Evolutionary conservation across 2,329 filamentous ascomycete genomes (phyloP).

Genomic region (Aspergillus transmontanensis): DNA sequence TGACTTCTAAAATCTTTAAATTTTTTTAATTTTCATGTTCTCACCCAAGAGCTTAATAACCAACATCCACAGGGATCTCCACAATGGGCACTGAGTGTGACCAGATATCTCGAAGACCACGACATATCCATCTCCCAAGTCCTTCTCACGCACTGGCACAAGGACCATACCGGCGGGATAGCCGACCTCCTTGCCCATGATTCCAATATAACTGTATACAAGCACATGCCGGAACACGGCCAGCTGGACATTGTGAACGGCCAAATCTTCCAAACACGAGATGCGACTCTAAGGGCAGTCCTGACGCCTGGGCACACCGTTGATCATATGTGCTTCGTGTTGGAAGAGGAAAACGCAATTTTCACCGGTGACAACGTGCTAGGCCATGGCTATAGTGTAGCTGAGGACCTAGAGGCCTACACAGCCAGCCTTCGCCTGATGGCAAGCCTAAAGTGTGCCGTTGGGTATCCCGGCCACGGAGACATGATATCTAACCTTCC

Average conservation of each 20-base stretch:
- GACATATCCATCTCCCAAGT: slow-evolving; percentile 45
- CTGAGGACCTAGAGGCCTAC: slow-evolving; percentile 43
- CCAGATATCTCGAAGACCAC: slow-evolving; percentile 28
- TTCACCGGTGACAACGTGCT: slow-evolving; percentile 82
- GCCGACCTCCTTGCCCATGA: slow-evolving; percentile 40
- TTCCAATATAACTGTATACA: slow-evolving; percentile 38
- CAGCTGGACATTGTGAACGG: slow-evolving; percentile 41
- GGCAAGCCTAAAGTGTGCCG: slow-evolving; percentile 35
- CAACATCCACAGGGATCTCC: slow-evolving; percentile 19
- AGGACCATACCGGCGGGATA: slow-evolving; percentile 48
- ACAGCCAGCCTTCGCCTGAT: slow-evolving; percentile 41
- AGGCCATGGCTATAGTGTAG: slow-evolving; percentile 55
- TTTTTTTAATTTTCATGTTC: too few relatives aligned
- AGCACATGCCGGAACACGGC: slow-evolving; percentile 35
- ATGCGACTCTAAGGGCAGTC: slow-evolving; percentile 43
- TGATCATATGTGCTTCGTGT: slow-evolving; percentile 75
- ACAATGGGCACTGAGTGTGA: slow-evolving; percentile 38
- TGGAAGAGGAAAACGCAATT: slow-evolving; percentile 72
- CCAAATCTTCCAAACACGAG: slow-evolving; percentile 42
- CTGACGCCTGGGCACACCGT: slow-evolving; percentile 68
- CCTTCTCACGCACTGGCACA: slow-evolving; percentile 49
- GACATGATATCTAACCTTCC: slow-evolving; percentile 30
- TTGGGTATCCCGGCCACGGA: slow-evolving; percentile 53
- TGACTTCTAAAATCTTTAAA: too few relatives aligned
- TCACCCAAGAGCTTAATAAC: too few relatives aligned